phyloP scores from a whole-genome alignment of 2,329 filamentous ascomycete genomes.

The Alternaria atra region DNA sequence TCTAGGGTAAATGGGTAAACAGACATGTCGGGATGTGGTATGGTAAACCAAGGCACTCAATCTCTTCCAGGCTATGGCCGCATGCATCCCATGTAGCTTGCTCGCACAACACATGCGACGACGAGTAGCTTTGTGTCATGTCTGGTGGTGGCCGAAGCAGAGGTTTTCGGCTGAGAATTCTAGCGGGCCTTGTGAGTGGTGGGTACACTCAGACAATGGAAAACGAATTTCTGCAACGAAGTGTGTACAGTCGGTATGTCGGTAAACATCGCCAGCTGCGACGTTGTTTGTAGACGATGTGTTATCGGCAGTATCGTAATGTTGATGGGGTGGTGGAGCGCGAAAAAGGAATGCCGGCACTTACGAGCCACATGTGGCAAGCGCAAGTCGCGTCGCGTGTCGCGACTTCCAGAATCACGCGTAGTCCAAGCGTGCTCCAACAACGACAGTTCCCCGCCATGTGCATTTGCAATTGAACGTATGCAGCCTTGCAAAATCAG shows the following conservation, averaged over 20 bases:
- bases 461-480: slow-evolving; percentile 19
- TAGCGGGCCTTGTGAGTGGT: background rate
- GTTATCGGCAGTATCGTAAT: background rate
- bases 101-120: slow-evolving; percentile 4
- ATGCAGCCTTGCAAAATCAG: background rate
- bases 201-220: background rate
- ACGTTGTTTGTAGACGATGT: slow-evolving; percentile 2
- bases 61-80: background rate
- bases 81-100: slow-evolving; percentile 8
- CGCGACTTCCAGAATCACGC: slow-evolving; percentile 15
- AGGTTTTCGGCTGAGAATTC: background rate
- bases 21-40: slow-evolving; percentile 3
- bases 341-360: slow-evolving; percentile 12
- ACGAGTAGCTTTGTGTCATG: slow-evolving; percentile 8
- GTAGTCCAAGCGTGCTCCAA: slow-evolving; percentile 16
- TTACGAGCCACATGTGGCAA: slow-evolving; percentile 21
- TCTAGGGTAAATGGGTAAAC: slow-evolving; percentile 25
- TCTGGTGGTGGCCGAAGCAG: slow-evolving; percentile 2
- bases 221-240: background rate
- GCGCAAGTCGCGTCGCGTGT: slow-evolving; percentile 20
- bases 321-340: background rate
- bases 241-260: background rate
- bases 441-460: slow-evolving; percentile 19
- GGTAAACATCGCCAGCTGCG: slow-evolving; percentile 2
- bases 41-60: background rate